Base-by-base conservation (phyloP, 495 filamentous ascomycete species). In the Daldinia vernicosa region DNA sequence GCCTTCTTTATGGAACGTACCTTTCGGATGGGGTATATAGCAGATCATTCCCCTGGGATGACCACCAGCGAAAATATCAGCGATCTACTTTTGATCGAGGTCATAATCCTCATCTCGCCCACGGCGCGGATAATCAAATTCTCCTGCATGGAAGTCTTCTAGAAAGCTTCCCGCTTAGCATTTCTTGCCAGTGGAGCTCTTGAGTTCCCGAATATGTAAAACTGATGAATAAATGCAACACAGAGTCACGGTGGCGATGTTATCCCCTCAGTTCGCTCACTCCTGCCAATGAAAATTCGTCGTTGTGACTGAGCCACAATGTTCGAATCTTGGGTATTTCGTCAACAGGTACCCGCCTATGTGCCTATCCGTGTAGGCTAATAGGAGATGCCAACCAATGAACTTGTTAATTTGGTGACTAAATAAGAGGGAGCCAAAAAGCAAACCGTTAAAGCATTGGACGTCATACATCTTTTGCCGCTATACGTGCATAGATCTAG, bases 91-190 rank as follows among this genome's bases (percentile, higher is more conserved):
- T 24, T 47, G 15, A 54, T 32, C 39, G 32, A 54, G 40, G 57
- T 51, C 30, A 28, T 66, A 7, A 67, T 26, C 30, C 27, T 71
- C 19, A 66, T 37, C 33, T 63, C 52, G 43, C 15, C 7, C 4
- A 30, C 24, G 24, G 22, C 9, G 24, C 40, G 30, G 52, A 33
- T 66, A 50, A 63, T 62, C 22, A 19, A 58, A 53, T 61, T 33
- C 7, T 55, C 45, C 26, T 69, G 56, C 56, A 39, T 64, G 7
- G 37, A 64, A 62, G 24, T 33, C 4, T 73, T 73, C 70, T 60
- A 54, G 70, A 69, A 66, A 22, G n/a, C 35, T 30, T 65, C 35
- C n/a, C n/a, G n/a, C n/a, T 27, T n/a, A 2, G 14, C 4, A 30
- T 28, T 53, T 53, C 26, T 17, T n/a, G 26, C 30, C 7, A 53